Evolutionary conservation across 1,284 basidiomycete species (phyloP), one percentile per base, ranked within the genome.

Genomic region (Microbotryomycetes sp.): DNA sequence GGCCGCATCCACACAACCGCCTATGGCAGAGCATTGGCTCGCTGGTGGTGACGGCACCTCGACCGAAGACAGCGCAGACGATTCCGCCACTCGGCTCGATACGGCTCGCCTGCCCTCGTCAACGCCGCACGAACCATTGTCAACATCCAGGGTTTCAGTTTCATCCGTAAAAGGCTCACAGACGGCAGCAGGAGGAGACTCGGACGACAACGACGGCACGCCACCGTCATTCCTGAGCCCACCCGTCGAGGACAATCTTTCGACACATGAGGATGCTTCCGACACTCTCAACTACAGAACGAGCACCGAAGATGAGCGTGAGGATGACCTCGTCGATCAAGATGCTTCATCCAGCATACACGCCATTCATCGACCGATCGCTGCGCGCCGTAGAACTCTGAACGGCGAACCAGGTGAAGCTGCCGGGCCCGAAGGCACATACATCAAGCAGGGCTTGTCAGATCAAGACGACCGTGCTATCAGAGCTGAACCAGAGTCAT

Each of bases 341-440:
- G 45, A 45, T 2, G 56, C 89, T 57, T 81, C 86, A 1, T 89
- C 87, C 23, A 88, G 87, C n/a, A 87, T 90, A 50, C 88, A 90
- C 70, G 83, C 88, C 28, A 89, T 90, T 58, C 83, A 90, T 71
- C 83, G 87, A 30, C 87, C 88, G n/a, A 76, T 89, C 46, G 86
- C 85, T n/a, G 51, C 55, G 9, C 27, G 57, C 6, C 41, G 65
- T 2, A 41, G 57, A 5, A 60, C 50, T 13, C 46, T 49, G 6
- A 45, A 15, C n/a, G 61, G 23, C 72, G 75, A 59, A 2, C 41
- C 49, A 16, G 57, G 46, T 15, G 59, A 58, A 23, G 41, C 21
- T 3, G 30, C 18, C 13, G 30, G 29, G 29, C 35, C 35, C 9
- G 47, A 61, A 18, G 57, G 31, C 1, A 41, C 27, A 24, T 45